Percentiles rank a stretch among this genome's conserved stretches.
phyloP scores from a whole-genome alignment of 2,329 filamentous ascomycete species.

The Claviceps pusilla region DNA sequence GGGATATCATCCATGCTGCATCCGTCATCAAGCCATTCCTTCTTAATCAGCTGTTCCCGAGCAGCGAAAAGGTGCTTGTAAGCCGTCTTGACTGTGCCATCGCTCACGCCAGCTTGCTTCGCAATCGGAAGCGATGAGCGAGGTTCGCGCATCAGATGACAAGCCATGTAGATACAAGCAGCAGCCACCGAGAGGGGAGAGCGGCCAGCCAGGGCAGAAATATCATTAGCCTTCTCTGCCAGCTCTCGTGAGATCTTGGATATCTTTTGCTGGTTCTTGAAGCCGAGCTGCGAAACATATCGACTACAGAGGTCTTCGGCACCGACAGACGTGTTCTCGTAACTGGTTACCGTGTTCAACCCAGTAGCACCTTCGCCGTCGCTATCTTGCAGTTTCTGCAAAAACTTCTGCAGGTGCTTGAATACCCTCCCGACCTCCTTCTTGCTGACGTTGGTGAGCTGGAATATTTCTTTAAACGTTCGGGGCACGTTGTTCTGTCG shows the following conservation, averaged over 20 bases:
- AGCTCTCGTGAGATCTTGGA: slow-evolving; percentile 68
- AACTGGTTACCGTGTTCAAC: slow-evolving; percentile 47
- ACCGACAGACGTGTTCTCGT: slow-evolving; percentile 64
- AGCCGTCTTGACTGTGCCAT: slow-evolving; percentile 89
- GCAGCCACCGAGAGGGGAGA: slow-evolving; percentile 89
- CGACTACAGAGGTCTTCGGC: slow-evolving; percentile 76
- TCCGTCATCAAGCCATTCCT: slow-evolving; percentile 59
- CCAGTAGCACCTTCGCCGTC: slow-evolving; percentile 30
- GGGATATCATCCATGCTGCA: slow-evolving; percentile 61
- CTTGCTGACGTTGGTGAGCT: slow-evolving; percentile 83
- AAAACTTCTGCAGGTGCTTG: slow-evolving; percentile 80
- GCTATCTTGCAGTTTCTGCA: slow-evolving; percentile 56
- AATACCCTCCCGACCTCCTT: slow-evolving; percentile 96
- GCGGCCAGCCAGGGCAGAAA: slow-evolving; percentile 74
- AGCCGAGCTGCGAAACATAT: slow-evolving; percentile 71
- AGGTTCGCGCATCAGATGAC: slow-evolving; percentile 65
- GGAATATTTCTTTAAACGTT: slow-evolving; percentile 88
- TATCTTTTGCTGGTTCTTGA: slow-evolving; percentile 55
- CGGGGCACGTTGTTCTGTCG: slow-evolving; percentile 75
- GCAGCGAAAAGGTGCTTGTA: slow-evolving; percentile 77
- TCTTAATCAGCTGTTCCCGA: slow-evolving; percentile 57
- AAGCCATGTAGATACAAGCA: slow-evolving; percentile 93
- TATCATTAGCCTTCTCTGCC: slow-evolving; percentile 60
- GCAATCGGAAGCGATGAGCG: slow-evolving; percentile 80
- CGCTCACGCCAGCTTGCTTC: slow-evolving; percentile 71